These are phyloP conservation scores for Hirsutella thompsonii DNA, from an alignment of 2,329 filamentous ascomycete genomes.

Conservation along the genomic window DNA sequence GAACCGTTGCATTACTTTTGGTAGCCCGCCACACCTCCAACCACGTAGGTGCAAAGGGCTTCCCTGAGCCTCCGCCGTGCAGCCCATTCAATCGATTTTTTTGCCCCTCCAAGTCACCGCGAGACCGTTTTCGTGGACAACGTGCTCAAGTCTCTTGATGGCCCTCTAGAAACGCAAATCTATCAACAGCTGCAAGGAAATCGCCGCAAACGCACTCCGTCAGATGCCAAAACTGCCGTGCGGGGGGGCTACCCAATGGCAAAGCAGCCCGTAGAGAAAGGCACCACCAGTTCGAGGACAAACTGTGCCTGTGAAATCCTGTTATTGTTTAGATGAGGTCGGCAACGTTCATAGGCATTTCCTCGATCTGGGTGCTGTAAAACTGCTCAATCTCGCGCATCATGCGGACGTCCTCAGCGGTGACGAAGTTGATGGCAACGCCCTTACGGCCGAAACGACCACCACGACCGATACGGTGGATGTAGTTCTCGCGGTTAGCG, in stretches of 20 bases:
- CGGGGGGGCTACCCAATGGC: slow-evolving; percentile 9
- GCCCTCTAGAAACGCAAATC: slow-evolving; percentile 25
- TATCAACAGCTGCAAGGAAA: slow-evolving; percentile 25
- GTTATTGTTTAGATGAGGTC: slow-evolving; percentile 51
- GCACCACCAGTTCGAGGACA: slow-evolving; percentile 12
- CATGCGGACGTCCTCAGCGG: slow-evolving; percentile 97
- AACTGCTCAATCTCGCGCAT: slow-evolving; percentile 99
- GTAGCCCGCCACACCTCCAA: slow-evolving; percentile 23
- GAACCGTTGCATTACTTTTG: slow-evolving; percentile 29
- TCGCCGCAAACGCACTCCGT: slow-evolving; percentile 15
- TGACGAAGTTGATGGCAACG: slow-evolving; percentile 99
- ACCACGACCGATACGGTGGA: slow-evolving; percentile 98
- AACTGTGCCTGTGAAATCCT: not conserved
- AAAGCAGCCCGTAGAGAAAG: slow-evolving; percentile 9
- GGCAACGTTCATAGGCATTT: slow-evolving; percentile 96
- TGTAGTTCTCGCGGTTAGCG: slow-evolving; percentile 99
- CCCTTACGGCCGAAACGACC: slow-evolving; percentile 99
- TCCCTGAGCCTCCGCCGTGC: slow-evolving; percentile 23
- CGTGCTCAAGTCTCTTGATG: slow-evolving; percentile 12
- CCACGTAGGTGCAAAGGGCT: slow-evolving; percentile 24
- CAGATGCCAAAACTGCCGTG: slow-evolving; percentile 15
- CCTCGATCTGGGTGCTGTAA: slow-evolving; percentile 99
- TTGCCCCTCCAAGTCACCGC: slow-evolving; percentile 16
- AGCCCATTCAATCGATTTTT: slow-evolving; percentile 19
- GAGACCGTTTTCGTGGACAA: slow-evolving; percentile 12